phyloP scores from a whole-genome alignment of 805 yeast genomes.

The Metschnikowia dekortorum region DNA sequence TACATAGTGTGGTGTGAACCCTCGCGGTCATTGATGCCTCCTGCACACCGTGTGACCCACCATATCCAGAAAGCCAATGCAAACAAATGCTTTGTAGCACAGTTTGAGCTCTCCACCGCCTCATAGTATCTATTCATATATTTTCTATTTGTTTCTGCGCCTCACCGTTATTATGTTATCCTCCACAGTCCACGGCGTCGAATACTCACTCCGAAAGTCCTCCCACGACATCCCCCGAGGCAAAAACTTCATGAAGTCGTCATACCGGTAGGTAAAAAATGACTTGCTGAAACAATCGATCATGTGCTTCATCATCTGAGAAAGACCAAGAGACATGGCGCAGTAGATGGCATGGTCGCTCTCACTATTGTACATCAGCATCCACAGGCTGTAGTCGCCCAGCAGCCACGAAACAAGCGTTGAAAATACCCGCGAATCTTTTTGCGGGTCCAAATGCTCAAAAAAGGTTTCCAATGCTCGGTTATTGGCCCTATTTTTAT shows the following conservation, averaged over 20 bases:
- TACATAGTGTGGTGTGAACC: neutral
- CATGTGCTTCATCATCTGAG: conserved; percentile 30
- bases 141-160: neutral
- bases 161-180: conserved; percentile 24
- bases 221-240: conserved; percentile 24
- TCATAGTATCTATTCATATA: too few species aligned
- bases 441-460: conserved; percentile 19
- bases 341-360: conserved; percentile 28
- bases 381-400: conserved; percentile 30
- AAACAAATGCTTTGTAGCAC: neutral
- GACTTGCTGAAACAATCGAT: conserved; percentile 23
- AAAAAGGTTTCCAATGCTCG: conserved; percentile 29
- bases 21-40: conserved; percentile 1
- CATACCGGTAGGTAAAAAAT: conserved; percentile 33
- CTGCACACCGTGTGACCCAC: neutral
- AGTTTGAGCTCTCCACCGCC: too few species aligned
- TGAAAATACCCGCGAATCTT: conserved; percentile 12
- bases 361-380: conserved; percentile 28
- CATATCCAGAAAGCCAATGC: too few species aligned
- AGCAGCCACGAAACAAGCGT: conserved; percentile 26
- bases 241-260: conserved; percentile 24
- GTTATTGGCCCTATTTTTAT: conserved; percentile 31
- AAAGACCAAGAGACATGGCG: conserved; percentile 42
- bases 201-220: conserved; percentile 18
- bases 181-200: conserved; percentile 29